Evolutionary conservation across 345 rosid genomes (phyloP), one percentile per base, ranked within the genome.

Genomic region (Linum lewisii): DNA sequence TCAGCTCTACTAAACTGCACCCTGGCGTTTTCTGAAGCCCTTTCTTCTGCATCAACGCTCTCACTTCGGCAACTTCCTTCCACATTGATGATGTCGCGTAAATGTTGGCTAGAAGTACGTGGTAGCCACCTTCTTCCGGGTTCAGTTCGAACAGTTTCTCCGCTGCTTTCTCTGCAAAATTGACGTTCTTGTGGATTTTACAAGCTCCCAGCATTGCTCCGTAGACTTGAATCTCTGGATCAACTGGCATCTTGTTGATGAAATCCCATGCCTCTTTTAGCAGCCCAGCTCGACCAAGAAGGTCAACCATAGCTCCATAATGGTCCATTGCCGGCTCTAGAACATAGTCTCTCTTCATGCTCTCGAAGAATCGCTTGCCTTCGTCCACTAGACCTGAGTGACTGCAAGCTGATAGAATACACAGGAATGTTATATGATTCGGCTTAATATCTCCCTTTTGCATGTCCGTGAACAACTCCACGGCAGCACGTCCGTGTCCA

Each of bases 121-220:
- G 74, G 50, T 71, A 65, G 9, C 74, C 74, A 1, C 66, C 74
- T 19, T 71, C 70, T 5, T 65, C 70, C 23, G 74, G 74, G 38
- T 71, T 71, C 54, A 71, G 51, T 54, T 61, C 62, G 21, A 71
- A 65, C 42, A 71, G 57, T 38, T 62, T 62, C 21, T 26, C 57
- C 26, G 63, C 74, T 38, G 70, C 74, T 57, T 65, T 61, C 54
- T 71, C 74, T 13, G 66, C 74, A 6, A 61, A 44, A 16, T 65
- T 63, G 32, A 52, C 74, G 62, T 65, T 65, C 25, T 65, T 65
- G 66, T 71, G 74, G 56, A 71, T 71, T 25, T 57, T 71, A 62
- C 74, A 71, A 65, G 70, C 74, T 49, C 74, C 74, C 21, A 71
- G 29, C 74, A 71, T 71, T 8, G 74, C 74, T 5, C 74, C 74